Evolutionary conservation across 495 filamentous ascomycete species (phyloP).

Genomic region (Rostrohypoxylon terebratum): DNA sequence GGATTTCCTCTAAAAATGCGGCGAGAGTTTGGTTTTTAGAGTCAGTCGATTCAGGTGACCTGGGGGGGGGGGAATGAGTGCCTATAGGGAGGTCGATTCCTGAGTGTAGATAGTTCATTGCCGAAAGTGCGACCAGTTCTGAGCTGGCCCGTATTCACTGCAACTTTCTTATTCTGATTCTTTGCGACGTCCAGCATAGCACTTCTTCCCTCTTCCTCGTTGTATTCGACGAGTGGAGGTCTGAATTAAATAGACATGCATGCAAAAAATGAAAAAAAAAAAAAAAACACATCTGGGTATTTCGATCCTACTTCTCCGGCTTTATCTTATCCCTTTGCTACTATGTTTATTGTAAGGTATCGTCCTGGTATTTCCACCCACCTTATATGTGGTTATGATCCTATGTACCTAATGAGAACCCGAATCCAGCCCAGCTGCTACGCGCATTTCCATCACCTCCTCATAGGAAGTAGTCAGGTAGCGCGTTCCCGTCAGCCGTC

Average conservation of each 20-base stretch:
- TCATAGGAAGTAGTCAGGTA: slow-evolving; percentile 69
- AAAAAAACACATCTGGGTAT: slow-evolving; percentile 34
- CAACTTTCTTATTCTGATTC: slow-evolving; percentile 12
- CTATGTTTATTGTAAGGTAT: slow-evolving; percentile 24
- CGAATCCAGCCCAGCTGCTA: not conserved
- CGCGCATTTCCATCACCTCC: not conserved
- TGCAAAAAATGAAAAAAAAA: not conserved
- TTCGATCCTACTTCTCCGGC: slow-evolving; percentile 16
- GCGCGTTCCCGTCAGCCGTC: slow-evolving; percentile 60
- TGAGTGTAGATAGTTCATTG: slow-evolving; percentile 36
- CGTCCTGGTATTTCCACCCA: slow-evolving; percentile 4
- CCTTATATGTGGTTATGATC: not conserved
- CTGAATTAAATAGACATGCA: slow-evolving; percentile 20
- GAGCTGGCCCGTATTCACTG: slow-evolving; percentile 8
- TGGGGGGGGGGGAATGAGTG: slow-evolving; percentile 8
- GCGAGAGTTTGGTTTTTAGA: not conserved
- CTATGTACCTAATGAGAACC: not conserved
- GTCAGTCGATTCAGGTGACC: slow-evolving; percentile 4
- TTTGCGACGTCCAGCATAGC: slow-evolving; percentile 11
- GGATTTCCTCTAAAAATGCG: not conserved
- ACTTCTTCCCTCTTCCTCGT: slow-evolving; percentile 13
- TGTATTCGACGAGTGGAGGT: slow-evolving; percentile 7
- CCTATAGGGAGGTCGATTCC: slow-evolving; percentile 15
- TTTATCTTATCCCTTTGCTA: not conserved
- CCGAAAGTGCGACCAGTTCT: slow-evolving; percentile 11